phyloP scores from a whole-genome alignment of 2,329 filamentous ascomycete genomes.

The Colletotrichum nymphaeae region DNA sequence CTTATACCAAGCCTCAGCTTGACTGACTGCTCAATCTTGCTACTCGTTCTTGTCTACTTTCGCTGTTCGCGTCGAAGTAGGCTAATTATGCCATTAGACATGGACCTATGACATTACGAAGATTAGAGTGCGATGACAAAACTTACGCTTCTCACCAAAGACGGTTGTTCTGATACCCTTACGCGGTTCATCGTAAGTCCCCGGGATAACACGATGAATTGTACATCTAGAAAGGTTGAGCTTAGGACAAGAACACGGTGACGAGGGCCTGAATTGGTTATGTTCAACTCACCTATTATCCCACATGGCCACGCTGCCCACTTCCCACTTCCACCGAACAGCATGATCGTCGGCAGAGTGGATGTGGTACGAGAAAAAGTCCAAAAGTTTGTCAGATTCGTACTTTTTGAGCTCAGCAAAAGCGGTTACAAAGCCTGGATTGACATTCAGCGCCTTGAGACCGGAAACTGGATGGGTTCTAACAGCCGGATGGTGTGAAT shows the following conservation, averaged over 20 bases:
- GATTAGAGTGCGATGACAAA: constrained; percentile 17
- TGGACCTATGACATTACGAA: neutral
- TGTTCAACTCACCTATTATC: constrained; percentile 52
- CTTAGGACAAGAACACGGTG: neutral
- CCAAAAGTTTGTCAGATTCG: constrained; percentile 58
- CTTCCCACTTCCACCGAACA: constrained; percentile 62
- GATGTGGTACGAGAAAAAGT: constrained; percentile 58
- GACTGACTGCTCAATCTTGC: neutral
- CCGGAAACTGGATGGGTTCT: constrained; percentile 61
- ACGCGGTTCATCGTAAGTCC: constrained; percentile 49
- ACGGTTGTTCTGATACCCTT: constrained; percentile 55
- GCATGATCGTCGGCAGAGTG: constrained; percentile 61
- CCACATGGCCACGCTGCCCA: constrained; percentile 62
- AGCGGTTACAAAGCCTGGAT: constrained; percentile 57
- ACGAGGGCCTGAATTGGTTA: too few species aligned
- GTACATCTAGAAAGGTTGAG: constrained; percentile 42
- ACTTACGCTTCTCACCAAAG: constrained; percentile 57
- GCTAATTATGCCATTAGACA: constrained; percentile 37
- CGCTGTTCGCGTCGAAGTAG: constrained; percentile 46
- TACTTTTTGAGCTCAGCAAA: constrained; percentile 61
- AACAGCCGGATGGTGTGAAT: constrained; percentile 60
- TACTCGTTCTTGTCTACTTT: constrained; percentile 38
- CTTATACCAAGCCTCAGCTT: neutral
- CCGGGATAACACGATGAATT: constrained; percentile 54
- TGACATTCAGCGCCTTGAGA: constrained; percentile 58